Base-by-base conservation (phyloP, 2,329 filamentous ascomycete genomes). In the Trichoderma cornu-damae region DNA sequence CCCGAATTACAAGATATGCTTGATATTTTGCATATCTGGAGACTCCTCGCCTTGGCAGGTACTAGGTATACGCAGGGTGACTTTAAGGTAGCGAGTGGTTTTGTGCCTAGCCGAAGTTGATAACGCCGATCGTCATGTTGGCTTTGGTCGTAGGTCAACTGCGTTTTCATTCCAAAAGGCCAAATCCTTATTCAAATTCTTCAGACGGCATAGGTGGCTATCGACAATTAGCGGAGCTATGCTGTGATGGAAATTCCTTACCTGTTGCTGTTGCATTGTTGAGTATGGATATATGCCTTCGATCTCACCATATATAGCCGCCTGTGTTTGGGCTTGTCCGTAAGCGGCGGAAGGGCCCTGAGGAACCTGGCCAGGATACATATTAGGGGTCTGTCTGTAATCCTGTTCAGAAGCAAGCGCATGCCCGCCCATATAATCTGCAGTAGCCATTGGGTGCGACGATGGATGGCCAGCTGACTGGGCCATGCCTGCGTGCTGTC, bases 241-340 rank as follows among this genome's bases (percentile, higher is more conserved):
- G 24, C 26, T 50, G 28, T 38, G 32, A n/a, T n/a, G 18, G 40
- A 14, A 2, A 20, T 26, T n/a, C 73, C 82, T 70, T 79, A 92
- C 89, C 78, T 91, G 89, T 72, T 95, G 90, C 62, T 88, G 83
- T 65, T 88, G 86, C 81, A 96, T 89, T 61, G 85, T 77, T 12
- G 86, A 81, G 70, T 95, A 96, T 37, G 82, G 82, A 64, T 97
- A 97, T 80, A 96, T 96, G 62, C 84, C 85, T 61, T 90, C 86
- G 72, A 92, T 86, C 57, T 88, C 86, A 57, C 86, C 81, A 68
- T 91, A 96, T 81, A 96, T 95, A 20, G 66, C 64, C 3, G 68
- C 65, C 61, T 84, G 78, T 59, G 87, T 83, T 64, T 89, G 87
- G 44, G 88, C 82, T 67, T 94, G 90, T 12, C 86, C 88, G 69